Base-by-base conservation (phyloP, 2,329 filamentous ascomycete species). In the Annulohypoxylon truncatum region DNA sequence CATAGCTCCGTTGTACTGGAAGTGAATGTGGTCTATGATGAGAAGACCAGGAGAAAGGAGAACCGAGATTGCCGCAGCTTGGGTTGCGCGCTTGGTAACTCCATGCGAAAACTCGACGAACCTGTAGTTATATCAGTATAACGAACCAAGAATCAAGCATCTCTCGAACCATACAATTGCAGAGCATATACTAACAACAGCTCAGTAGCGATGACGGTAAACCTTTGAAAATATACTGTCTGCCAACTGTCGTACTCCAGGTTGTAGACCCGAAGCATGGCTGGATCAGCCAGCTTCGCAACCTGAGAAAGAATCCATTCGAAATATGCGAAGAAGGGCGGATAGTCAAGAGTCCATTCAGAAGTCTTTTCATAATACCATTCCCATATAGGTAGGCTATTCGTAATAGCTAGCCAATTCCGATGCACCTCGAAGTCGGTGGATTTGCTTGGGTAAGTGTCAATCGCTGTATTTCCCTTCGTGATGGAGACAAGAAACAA, bases 331-430 rank as follows among this genome's bases (percentile, higher is more conserved):
- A 99, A 99, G 82, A 98, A 97, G 6, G 96, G 96, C 29, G 96
- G 96, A 78, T 99, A 99, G 82, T 99, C 96, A 76, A 99, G 90
- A 0, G 96, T 99, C 96, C 96, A 99, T 93, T 98, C 93, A 64
- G 96, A 99, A 1, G 94, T 97, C 82, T 94, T 91, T 84, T 99
- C 96, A 77, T 91, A 94, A 81, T 99, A 99, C 96, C 96, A 99
- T 72, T 96, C 85, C 79, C 92, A 89, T 53, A 94, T 81, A 2
- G 95, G 92, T 18, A 98, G 85, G 67, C 92, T 97, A 80, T 97
- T 86, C 3, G 96, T 98, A 73, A 98, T 93, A 69, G 96, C 96
- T 40, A 99, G 89, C 96, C 96, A 99, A 83, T 99, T 99, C 71
- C 96, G 90, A 81, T 99, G 96, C 59, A 99, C 96, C 80, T 99